Base-by-base conservation (phyloP, 371 early-diverging fungal genomes). In the Rhizopus arrhizus region DNA sequence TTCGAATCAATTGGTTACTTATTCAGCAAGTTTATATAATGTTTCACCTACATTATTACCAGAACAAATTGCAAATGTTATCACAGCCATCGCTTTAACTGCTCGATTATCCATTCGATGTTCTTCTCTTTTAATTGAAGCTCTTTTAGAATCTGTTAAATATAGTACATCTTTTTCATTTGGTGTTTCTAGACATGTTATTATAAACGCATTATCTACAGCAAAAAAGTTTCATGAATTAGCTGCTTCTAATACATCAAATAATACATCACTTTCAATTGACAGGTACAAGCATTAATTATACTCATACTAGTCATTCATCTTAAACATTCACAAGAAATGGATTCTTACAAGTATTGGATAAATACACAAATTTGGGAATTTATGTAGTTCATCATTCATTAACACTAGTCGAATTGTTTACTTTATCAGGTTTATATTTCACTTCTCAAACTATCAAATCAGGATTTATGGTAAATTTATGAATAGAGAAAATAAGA, bases 341-440 rank as follows among this genome's bases (percentile, higher is more conserved):
- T 59, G 79, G 81, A 6, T 87, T 87, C 62, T 72, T 84, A 38
- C 80, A 81, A 55, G 75, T 85, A 3, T 61, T 91, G 32, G 89
- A 90, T 64, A 77, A 82, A 60, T 90, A 90, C 55, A 90, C 92
- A 15, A 81, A 75, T 5, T 64, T 87, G 9, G 88, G 89, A 15
- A 75, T 90, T n/a, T 85, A 86, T 57, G 61, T 90, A 41, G 79
- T 92, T 33, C 85, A 91, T 53, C 82, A 80, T 59, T 75, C 88
- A 13, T 92, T 92, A 59, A 88, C 90, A 5, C 72, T 93, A 8
- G 90, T 89, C 9, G 95, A 94, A 62, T 71, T 93, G 16, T 86
- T 94, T 65, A 80, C 92, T 28, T 69, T 91, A 60, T 82, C 91
- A 9, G 88, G 93, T 1, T 86, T 93, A 61, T 90, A 93, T 49